Evolutionary conservation across 179 eudicot species (phyloP).

Genomic region (Actinidia polygama): DNA sequence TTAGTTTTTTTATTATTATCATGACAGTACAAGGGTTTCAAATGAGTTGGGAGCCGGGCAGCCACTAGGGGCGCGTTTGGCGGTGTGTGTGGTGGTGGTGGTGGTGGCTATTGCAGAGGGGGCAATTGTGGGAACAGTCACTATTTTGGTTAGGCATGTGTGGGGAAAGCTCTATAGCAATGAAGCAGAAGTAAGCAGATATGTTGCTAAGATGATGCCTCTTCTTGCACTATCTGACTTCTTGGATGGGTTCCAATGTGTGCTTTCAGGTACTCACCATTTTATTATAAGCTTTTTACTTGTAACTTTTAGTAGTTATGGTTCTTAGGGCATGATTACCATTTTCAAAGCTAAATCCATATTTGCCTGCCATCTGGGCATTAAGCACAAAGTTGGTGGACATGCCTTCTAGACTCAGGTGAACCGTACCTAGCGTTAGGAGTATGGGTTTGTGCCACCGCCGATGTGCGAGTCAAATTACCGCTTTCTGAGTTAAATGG

Average conservation of each 20-base stretch:
- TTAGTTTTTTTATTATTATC: not conserved
- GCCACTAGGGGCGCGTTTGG: conserved; percentile 57
- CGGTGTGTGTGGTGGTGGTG: conserved; percentile 53
- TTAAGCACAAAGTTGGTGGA: too few relatives aligned
- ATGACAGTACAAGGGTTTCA: conserved; percentile 67
- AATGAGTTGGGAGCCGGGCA: conserved; percentile 75
- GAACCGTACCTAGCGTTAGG: too few relatives aligned
- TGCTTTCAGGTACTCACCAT: conserved; percentile 51
- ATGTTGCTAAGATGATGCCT: conserved; percentile 67
- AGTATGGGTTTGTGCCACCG: too few relatives aligned
- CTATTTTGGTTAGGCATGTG: conserved; percentile 48
- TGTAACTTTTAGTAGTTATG: too few relatives aligned
- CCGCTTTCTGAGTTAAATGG: too few relatives aligned
- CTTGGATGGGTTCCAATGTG: conserved; percentile 72
- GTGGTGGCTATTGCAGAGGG: conserved; percentile 53
- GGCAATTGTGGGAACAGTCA: conserved; percentile 39
- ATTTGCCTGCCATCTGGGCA: too few relatives aligned
- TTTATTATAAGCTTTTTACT: not conserved
- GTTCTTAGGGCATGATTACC: too few relatives aligned
- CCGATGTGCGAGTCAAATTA: too few relatives aligned
- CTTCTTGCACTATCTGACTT: conserved; percentile 61
- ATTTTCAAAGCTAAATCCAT: too few relatives aligned
- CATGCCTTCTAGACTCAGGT: too few relatives aligned
- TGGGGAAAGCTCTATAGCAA: conserved; percentile 73
- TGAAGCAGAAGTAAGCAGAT: conserved; percentile 53